Conservation (phyloP, 768 basidiomycete species). For the Suillus discolor region DNA sequence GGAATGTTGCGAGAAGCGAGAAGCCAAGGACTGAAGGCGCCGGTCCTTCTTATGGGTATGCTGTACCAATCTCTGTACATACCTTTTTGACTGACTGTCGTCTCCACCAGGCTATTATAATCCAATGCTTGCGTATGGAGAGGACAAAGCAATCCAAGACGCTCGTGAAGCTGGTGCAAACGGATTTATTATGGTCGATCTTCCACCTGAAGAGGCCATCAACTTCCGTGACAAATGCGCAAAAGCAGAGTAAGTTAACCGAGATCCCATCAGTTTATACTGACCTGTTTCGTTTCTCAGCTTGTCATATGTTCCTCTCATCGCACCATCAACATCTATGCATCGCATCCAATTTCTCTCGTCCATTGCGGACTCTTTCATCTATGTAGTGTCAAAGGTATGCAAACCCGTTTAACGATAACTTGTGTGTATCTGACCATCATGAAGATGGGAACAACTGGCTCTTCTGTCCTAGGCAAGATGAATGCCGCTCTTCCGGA, state of each 20-base stretch:
- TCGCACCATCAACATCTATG: conserved; percentile 91
- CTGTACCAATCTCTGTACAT: not conserved
- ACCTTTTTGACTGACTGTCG: conserved; percentile 11
- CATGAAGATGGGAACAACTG: conserved; percentile 94
- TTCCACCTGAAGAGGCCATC: conserved; percentile 96
- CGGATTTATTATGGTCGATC: conserved; percentile 96
- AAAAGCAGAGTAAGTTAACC: conserved; percentile 64
- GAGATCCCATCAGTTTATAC: conserved; percentile 2
- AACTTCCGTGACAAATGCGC: conserved; percentile 88
- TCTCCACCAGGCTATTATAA: conserved; percentile 87
- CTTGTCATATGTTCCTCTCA: conserved; percentile 91
- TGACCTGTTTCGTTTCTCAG: conserved; percentile 41
- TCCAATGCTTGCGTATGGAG: conserved; percentile 92
- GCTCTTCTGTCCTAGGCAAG: conserved; percentile 73
- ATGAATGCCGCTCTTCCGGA: conserved; percentile 81
- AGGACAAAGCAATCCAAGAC: conserved; percentile 91
- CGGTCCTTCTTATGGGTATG: conserved; percentile 93
- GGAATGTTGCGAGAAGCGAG: conserved; percentile 77
- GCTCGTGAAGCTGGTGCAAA: conserved; percentile 91
- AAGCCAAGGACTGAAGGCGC: conserved; percentile 74
- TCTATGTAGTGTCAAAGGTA: conserved; percentile 98
- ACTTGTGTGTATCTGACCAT: conserved; percentile 10
- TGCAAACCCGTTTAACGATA: conserved; percentile 12
- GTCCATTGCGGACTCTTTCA: conserved; percentile 94
- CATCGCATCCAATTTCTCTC: conserved; percentile 88